These are phyloP conservation scores for Penicillium taxi DNA, from an alignment of 495 filamentous ascomycete species.

Conservation along the genomic window DNA sequence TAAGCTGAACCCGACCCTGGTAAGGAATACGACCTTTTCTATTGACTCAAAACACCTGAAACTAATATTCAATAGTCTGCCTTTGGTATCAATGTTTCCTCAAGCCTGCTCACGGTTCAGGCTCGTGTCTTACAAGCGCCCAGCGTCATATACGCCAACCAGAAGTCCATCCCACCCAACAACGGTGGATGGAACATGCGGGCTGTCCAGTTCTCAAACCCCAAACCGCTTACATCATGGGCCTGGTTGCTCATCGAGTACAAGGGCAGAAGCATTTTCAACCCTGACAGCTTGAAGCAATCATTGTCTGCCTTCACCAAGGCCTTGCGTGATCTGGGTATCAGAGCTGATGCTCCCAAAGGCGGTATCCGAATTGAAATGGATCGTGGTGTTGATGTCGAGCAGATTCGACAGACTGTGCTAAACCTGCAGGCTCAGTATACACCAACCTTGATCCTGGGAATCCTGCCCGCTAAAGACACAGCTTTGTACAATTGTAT, in stretches of 20 bases:
- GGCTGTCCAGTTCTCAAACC: constrained; percentile 34
- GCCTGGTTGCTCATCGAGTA: constrained; percentile 20
- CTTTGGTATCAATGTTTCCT: constrained; percentile 50
- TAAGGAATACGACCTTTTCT: constrained; percentile 11
- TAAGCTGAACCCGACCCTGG: constrained; percentile 20
- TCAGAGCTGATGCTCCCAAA: constrained; percentile 11
- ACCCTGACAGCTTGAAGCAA: constrained; percentile 5
- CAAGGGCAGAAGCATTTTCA: too few species aligned
- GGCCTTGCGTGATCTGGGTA: constrained; percentile 25
- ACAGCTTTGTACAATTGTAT: constrained; percentile 54
- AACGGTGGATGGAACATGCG: constrained; percentile 52
- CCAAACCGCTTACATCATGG: constrained; percentile 32
- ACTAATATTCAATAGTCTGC: constrained; percentile 17
- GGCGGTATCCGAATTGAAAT: constrained; percentile 13
- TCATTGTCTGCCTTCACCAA: constrained; percentile 11
- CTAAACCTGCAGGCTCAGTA: constrained; percentile 21
- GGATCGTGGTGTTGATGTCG: constrained; percentile 7
- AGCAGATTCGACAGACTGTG: constrained; percentile 21
- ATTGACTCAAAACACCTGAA: neutral
- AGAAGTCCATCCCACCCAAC: constrained; percentile 17
- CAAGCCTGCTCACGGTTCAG: constrained; percentile 53
- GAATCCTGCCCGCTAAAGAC: constrained; percentile 49
- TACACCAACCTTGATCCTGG: constrained; percentile 47
- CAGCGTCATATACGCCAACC: constrained; percentile 38
- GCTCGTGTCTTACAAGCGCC: constrained; percentile 56